Conservation (phyloP, 768 basidiomycete genomes). For the Mycena alexandri region DNA sequence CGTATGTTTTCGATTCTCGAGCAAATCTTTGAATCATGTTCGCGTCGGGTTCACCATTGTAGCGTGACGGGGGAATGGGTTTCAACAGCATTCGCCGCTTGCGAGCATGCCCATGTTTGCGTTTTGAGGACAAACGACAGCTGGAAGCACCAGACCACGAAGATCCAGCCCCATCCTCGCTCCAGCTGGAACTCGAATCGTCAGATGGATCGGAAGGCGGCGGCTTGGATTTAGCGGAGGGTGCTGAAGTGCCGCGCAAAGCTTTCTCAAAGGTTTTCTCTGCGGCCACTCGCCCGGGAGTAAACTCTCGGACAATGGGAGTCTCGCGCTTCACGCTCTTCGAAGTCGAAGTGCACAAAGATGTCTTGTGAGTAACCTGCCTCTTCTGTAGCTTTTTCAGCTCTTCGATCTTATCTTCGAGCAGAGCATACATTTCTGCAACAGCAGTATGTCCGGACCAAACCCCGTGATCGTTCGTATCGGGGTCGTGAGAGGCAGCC, state of each 20-base stretch:
- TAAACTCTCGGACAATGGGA: not conserved
- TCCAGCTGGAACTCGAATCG: conserved; percentile 12
- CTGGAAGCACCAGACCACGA: not conserved
- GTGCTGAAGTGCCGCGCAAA: not conserved
- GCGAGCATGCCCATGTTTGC: not conserved
- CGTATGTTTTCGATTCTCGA: not conserved
- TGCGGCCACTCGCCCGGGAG: conserved; percentile 10
- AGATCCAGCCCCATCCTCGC: conserved; percentile 8
- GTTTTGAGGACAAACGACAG: conserved; percentile 6
- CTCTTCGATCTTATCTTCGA: conserved; percentile 10
- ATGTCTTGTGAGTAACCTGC: not conserved
- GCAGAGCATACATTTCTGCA: not conserved
- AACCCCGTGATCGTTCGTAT: not conserved
- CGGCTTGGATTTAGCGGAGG: not conserved
- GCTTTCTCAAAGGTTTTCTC: conserved; percentile 6
- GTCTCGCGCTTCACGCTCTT: not conserved
- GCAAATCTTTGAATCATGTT: not conserved
- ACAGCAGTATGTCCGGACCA: conserved; percentile 9
- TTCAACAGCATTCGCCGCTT: conserved; percentile 10
- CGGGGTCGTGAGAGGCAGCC: not conserved
- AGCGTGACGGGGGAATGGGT: conserved; percentile 1
- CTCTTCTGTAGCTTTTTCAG: conserved; percentile 1
- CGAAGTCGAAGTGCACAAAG: not conserved
- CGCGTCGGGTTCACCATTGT: conserved; percentile 3
- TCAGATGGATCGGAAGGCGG: conserved; percentile 19